Evolutionary conservation across 345 rosid genomes (phyloP), one percentile per base, ranked within the genome.

Genomic region (Populus pruinosa): DNA sequence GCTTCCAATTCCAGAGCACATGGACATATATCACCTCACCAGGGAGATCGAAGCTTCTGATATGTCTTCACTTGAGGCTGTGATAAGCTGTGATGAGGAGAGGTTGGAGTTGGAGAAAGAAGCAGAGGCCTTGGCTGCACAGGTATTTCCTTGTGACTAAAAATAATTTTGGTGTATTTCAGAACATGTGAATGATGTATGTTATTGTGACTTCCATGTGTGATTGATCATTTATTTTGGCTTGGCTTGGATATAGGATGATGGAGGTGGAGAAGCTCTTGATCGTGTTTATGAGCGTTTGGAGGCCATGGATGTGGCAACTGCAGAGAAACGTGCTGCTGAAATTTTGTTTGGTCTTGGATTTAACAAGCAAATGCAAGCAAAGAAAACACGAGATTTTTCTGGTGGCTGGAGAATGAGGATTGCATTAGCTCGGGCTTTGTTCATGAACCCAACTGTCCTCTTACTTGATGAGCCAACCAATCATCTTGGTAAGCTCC

Each of bases 371-470:
- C 79, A 77, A 80, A 96, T 94, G 99, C 99, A 96, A 79, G 90
- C 88, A 14, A 91, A 92, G 94, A 94, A 96, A 77, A 89, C 99
- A 0, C 82, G 87, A 61, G 99, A 96, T 80, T 96, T 96, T 64
- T 96, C 99, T 80, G 99, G 97, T 90, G 98, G 99, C 16, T 96
- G 99, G 99, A 94, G 98, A 76, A 96, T 96, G 99, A 91, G 99
- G 85, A 96, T 96, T 83, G 99, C 99, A 2, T 84, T 96, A 66
- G 99, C 98, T 20, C 86, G 98, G 8, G 99, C 99, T 0, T 87
- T 96, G 62, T 96, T 96, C 82, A 96, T 96, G 72, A 94, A 92
- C 81, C 98, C 99, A 4, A 96, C 99, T 8, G 89, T 96, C 68
- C 85, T 96, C 77, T 86, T 96, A 81, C 97, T 96, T 74, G 99